phyloP scores from a whole-genome alignment of 2,329 filamentous ascomycete species.

The Aulographum hederae region DNA sequence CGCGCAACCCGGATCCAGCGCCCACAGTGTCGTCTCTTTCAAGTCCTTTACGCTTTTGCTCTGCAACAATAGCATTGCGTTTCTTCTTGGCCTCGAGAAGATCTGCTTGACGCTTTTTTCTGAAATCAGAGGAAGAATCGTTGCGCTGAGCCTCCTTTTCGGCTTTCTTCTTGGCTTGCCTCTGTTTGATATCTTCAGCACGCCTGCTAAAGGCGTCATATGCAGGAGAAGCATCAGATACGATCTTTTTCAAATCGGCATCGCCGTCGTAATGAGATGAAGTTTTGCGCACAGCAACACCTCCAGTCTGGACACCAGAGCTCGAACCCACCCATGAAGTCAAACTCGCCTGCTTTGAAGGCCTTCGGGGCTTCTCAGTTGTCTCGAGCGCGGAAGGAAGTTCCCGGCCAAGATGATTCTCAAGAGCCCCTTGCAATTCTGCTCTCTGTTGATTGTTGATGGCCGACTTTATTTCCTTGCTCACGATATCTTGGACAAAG shows the following conservation, averaged over 20 bases:
- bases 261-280: no score
- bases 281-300: no score
- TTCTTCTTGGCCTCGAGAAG: neutral
- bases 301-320: no score
- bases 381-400: no score
- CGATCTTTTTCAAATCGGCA: neutral
- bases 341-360: no score
- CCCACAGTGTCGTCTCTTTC: no score
- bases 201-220: neutral
- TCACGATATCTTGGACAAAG: constrained; percentile 49
- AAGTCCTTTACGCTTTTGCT: neutral
- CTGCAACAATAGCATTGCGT: constrained; percentile 5
- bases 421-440: constrained; percentile 45
- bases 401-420: neutral
- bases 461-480: constrained; percentile 53
- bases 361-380: no score
- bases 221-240: neutral
- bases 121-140: neutral
- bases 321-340: no score
- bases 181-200: neutral
- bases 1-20: constrained; percentile 61
- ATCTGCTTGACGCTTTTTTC: neutral
- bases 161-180: neutral
- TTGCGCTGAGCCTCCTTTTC: neutral
- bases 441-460: constrained; percentile 68